Evolutionary conservation across 1,139 yeast genomes (phyloP), one percentile per base, ranked within the genome.

Genomic region (Hansenula sp.): DNA sequence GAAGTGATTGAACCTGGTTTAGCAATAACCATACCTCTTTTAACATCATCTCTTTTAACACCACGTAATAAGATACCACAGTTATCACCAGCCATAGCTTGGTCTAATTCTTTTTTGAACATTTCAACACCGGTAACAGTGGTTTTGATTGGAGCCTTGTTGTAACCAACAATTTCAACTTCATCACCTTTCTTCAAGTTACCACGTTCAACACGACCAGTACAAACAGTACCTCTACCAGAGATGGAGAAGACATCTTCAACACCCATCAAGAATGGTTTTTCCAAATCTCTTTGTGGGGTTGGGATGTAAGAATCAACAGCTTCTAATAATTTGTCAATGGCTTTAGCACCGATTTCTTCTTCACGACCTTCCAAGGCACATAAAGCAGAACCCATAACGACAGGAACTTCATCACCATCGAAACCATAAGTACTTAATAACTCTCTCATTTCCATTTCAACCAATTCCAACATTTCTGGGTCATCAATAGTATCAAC

Each of bases 401-500:
- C 73, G 50, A 92, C 97, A 47, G 99, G 98, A 50, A 96, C 83
- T 71, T 90, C 84, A 62, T 92, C 99, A 71, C 98, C 98, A 62
- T 94, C 97, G 59, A 89, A 92, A 47, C 97, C 97, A 68, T 90
- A 92, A 52, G 86, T 76, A 55, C 81, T 63, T 65, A 92, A 77
- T 56, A 92, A 76, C 66, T 92, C 98, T 75, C 99, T 87, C 97
- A 92, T 94, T 78, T 92, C 99, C 99, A 92, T 92, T 75, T 92
- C 98, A 56, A 94, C 99, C 60, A 94, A 83, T 75, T 94, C 99
- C 69, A 92, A 79, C 97, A 92, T 94, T 76, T 92, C 99, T 53
- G 95, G 95, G 67, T 92, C 99, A 65, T 92, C 97, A 63, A 92
- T 81, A 55, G 96, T 86, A 67, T 92, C 98, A 57, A 92, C 94